Evolutionary conservation across 2,329 filamentous ascomycete species (phyloP).

Genomic region (Colletotrichum theobromicola): DNA sequence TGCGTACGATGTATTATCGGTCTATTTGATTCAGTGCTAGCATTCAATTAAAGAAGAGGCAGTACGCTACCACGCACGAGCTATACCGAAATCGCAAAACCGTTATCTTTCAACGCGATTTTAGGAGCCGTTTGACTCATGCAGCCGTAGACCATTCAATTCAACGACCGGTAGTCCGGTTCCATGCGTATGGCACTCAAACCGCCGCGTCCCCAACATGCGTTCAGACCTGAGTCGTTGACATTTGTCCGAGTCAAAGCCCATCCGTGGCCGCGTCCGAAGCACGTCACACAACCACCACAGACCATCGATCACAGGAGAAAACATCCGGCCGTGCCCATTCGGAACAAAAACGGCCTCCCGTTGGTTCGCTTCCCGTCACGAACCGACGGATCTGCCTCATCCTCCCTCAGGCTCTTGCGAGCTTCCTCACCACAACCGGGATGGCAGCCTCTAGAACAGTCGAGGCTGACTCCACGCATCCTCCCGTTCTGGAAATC

Average conservation of each 20-base stretch:
- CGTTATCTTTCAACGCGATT: background rate
- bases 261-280: background rate
- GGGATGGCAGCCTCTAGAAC: background rate
- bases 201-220: background rate
- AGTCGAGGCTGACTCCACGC: background rate
- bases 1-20: no score
- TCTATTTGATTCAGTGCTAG: background rate
- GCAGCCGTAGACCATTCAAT: background rate
- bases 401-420: background rate
- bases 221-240: background rate
- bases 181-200: background rate
- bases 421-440: background rate
- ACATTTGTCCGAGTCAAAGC: constrained; percentile 5
- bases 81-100: background rate
- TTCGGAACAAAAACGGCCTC: background rate
- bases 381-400: background rate
- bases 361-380: background rate
- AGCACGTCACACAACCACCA: background rate
- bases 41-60: background rate
- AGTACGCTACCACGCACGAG: background rate
- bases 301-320: background rate
- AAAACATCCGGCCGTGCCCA: background rate
- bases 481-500: background rate
- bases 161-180: background rate
- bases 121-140: background rate